Percentiles rank a stretch among this genome's conserved stretches.
Conservation (phyloP, 495 filamentous ascomycete species). For the Penicillium parvum region DNA sequence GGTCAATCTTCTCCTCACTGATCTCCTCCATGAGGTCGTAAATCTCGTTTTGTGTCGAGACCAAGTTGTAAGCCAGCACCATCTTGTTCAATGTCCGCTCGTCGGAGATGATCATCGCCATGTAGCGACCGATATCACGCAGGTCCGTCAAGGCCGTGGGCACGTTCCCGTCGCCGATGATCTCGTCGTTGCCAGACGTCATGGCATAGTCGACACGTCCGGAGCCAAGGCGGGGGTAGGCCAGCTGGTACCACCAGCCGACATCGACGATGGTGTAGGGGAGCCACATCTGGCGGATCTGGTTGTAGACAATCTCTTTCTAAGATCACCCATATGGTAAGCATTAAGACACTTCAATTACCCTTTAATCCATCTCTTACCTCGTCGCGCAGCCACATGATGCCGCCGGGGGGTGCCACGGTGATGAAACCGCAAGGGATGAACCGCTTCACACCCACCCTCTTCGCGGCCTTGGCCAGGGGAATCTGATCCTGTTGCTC, state of each 20-base stretch:
- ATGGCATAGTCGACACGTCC: constrained; percentile 52
- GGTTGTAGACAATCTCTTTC: constrained; percentile 55
- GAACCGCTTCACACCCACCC: constrained; percentile 53
- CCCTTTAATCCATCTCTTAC: constrained; percentile 20
- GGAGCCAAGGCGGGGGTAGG: constrained; percentile 47
- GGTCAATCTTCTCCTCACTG: constrained; percentile 50
- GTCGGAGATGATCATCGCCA: constrained; percentile 53
- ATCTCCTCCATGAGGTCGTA: constrained; percentile 47
- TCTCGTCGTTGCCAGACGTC: constrained; percentile 38
- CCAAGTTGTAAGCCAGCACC: constrained; percentile 50
- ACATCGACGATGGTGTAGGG: constrained; percentile 61
- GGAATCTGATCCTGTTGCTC: constrained; percentile 48
- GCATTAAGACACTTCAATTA: not conserved
- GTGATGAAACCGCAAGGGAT: constrained; percentile 54
- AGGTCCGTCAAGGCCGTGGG: constrained; percentile 48
- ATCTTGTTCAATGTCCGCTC: constrained; percentile 54
- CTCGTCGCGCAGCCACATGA: constrained; percentile 46
- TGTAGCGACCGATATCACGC: constrained; percentile 53
- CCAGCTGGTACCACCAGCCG: constrained; percentile 57
- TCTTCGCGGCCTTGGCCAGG: constrained; percentile 52
- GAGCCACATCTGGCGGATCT: constrained; percentile 47
- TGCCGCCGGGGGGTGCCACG: constrained; percentile 42
- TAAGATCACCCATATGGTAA: constrained; percentile 10
- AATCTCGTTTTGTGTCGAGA: constrained; percentile 47
- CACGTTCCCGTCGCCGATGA: constrained; percentile 49